A percentile compares a stretch with the other conserved stretches of the same genome.
Evolutionary conservation across 176 grass and related monocot species (phyloP).

Genomic region (Eremochloa ophiuroides): DNA sequence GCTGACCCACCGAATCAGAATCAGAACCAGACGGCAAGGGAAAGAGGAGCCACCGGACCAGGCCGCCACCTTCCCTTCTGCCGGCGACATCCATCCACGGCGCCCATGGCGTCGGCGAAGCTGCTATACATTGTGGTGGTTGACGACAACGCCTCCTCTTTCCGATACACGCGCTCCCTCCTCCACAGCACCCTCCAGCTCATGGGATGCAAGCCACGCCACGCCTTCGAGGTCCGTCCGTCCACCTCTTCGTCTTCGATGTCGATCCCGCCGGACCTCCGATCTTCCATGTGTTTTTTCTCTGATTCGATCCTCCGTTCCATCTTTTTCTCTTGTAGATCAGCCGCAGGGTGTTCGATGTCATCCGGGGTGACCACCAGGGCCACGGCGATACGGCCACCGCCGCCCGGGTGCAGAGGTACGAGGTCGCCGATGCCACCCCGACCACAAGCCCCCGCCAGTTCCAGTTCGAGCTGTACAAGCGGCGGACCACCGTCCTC

Average conservation of each 20-base stretch:
- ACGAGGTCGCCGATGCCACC: constrained; percentile 34
- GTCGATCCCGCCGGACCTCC: neutral
- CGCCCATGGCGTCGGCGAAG: constrained; percentile 50
- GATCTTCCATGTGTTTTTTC: neutral
- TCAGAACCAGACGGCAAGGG: neutral
- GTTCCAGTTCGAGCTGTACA: constrained; percentile 86
- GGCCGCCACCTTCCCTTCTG: constrained; percentile 7
- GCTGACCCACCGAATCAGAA: neutral
- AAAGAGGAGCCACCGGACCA: neutral
- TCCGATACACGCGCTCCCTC: constrained; percentile 87
- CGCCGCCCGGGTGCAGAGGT: constrained; percentile 22
- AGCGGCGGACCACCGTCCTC: constrained; percentile 67
- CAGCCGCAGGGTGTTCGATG: constrained; percentile 80
- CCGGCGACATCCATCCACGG: neutral
- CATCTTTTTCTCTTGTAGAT: constrained; percentile 37
- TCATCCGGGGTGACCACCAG: constrained; percentile 39
- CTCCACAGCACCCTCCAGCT: constrained; percentile 83
- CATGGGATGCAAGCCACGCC: constrained; percentile 92
- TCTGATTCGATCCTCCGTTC: neutral
- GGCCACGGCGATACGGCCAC: neutral
- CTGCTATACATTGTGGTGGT: constrained; percentile 82
- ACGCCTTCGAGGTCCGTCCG: constrained; percentile 70
- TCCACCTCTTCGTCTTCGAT: too few relatives aligned
- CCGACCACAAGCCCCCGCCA: constrained; percentile 41
- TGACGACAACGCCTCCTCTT: constrained; percentile 53